Conservation (phyloP, 257 asterid genomes). For the Solanum infundibuliforme region DNA sequence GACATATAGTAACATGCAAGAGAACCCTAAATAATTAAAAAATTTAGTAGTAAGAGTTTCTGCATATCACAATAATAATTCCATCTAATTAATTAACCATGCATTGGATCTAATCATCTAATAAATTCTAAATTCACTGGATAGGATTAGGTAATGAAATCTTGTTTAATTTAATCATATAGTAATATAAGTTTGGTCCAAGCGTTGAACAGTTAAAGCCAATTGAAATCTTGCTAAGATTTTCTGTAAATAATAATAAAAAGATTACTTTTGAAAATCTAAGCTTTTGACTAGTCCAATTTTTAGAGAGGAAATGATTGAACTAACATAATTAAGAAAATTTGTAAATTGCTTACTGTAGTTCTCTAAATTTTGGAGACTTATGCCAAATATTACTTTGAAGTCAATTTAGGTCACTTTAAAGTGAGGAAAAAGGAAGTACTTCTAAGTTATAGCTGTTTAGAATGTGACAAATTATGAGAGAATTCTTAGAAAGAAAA, state of each 20-base stretch:
- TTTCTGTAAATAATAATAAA: background rate
- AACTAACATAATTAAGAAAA: background rate
- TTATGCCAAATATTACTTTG: background rate
- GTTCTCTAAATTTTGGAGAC: background rate
- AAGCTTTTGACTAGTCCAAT: background rate
- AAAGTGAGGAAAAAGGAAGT: background rate
- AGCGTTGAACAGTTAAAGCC: background rate
- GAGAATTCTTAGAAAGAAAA: background rate
- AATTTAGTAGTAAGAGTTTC: constrained; percentile 1
- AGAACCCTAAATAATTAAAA: background rate
- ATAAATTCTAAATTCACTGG: background rate
- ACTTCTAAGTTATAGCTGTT: background rate
- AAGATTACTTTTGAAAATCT: background rate
- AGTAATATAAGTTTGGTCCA: background rate
- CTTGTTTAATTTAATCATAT: background rate
- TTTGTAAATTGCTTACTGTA: background rate
- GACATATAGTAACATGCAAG: background rate
- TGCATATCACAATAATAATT: constrained; percentile 27
- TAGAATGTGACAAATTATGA: background rate
- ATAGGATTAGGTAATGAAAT: background rate
- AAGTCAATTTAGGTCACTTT: background rate
- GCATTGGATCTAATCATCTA: background rate
- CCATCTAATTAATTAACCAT: constrained; percentile 2
- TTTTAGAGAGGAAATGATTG: background rate
- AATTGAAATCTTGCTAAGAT: background rate